These are phyloP conservation scores for Tilletia indica DNA, from an alignment of 1,284 basidiomycete species.

Conservation along the genomic window DNA sequence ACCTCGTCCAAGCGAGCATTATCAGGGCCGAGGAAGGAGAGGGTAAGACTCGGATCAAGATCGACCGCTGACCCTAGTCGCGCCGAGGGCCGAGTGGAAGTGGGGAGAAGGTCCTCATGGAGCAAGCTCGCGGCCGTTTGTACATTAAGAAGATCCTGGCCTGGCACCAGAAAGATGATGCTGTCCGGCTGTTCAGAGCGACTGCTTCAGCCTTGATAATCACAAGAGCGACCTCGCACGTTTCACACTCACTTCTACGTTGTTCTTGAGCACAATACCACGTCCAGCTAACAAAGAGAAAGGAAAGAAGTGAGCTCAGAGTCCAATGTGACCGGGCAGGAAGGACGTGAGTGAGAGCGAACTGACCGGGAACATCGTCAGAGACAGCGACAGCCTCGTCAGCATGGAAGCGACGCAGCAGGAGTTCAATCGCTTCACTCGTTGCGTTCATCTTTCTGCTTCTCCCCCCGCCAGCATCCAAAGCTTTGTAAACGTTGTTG, in stretches of 20 bases:
- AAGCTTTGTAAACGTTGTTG: too few relatives aligned
- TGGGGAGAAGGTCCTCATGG: constrained; percentile 1
- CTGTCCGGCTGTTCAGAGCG: constrained; percentile 3
- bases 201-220: neutral
- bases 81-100: neutral
- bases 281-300: constrained; percentile 2
- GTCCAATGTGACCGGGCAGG: too few relatives aligned
- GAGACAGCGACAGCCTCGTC: neutral
- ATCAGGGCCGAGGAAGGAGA: too few relatives aligned
- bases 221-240: neutral
- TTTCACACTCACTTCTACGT: constrained; percentile 1
- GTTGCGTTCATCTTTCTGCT: too few relatives aligned
- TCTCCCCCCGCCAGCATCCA: too few relatives aligned
- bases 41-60: too few relatives aligned
- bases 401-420: constrained; percentile 9
- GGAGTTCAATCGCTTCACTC: neutral
- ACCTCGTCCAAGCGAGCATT: too few relatives aligned
- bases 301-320: too few relatives aligned
- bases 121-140: neutral
- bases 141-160: neutral
- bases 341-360: neutral
- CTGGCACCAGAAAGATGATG: constrained; percentile 10
- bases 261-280: constrained; percentile 12
- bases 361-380: constrained; percentile 17
- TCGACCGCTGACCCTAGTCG: neutral